Percentiles rank a stretch among this genome's conserved stretches.
Evolutionary conservation across 140 eudicot species (phyloP).

Genomic region (Cichorium intybus): DNA sequence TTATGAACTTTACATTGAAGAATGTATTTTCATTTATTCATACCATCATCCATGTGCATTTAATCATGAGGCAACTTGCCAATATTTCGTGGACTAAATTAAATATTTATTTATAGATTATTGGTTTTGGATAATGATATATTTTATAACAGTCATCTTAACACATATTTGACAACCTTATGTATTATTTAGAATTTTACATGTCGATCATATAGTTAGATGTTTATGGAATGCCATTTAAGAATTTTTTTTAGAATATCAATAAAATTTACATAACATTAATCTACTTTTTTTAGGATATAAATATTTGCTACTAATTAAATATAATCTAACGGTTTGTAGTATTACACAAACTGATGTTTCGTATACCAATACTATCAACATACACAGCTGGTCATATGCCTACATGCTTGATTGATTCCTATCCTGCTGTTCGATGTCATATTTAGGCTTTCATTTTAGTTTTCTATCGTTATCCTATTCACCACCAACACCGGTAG

Average conservation of each 20-base stretch:
- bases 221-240: not conserved
- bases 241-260: not conserved
- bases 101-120: no score
- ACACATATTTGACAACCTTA: not conserved
- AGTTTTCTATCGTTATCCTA: not conserved
- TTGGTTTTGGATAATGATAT: no score
- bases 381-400: not conserved
- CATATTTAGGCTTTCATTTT: not conserved
- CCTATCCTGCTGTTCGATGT: not conserved
- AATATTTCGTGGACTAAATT: not conserved
- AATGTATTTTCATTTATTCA: not conserved
- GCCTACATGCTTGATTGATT: not conserved
- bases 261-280: not conserved
- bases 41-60: constrained; percentile 7
- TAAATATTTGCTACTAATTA: no score
- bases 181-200: not conserved
- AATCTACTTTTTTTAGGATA: not conserved
- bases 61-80: constrained; percentile 15
- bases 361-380: not conserved
- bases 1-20: not conserved
- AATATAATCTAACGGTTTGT: no score
- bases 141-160: not conserved
- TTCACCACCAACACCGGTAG: constrained; percentile 12
- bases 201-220: no score
- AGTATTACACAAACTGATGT: not conserved